Evolutionary conservation across 148 eudicot species (phyloP).

Genomic region (Camellia japonica): DNA sequence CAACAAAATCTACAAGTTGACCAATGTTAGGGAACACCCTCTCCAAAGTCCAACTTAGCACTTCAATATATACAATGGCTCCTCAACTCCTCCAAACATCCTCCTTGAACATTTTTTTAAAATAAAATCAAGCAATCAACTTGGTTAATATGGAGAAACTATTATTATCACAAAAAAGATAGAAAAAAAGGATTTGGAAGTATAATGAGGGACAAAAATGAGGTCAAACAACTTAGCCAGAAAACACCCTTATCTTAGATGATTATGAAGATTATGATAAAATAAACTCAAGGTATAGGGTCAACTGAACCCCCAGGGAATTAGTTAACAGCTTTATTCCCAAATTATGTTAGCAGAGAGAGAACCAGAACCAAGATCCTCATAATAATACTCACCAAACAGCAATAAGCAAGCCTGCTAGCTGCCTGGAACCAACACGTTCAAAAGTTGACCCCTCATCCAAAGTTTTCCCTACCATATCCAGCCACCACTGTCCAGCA

Average conservation of each 20-base stretch:
- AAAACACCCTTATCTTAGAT: not conserved
- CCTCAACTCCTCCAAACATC: conserved; percentile 4
- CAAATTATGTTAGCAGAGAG: not conserved
- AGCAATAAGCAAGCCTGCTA: conserved; percentile 90
- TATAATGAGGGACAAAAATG: not conserved
- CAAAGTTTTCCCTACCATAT: conserved; percentile 73
- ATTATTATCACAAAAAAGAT: not conserved
- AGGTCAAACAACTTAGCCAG: not conserved
- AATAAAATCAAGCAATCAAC: not conserved
- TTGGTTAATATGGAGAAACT: not conserved
- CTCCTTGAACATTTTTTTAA: not conserved
- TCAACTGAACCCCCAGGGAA: not conserved
- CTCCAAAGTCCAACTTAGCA: conserved; percentile 2
- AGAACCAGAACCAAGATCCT: conserved; percentile 1
- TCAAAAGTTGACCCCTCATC: conserved; percentile 89
- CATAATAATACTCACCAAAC: conserved; percentile 68
- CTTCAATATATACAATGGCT: not conserved
- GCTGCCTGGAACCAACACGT: conserved; percentile 92
- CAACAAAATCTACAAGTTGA: not conserved
- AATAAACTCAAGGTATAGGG: not conserved
- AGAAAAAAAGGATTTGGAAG: not conserved
- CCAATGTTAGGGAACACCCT: not conserved
- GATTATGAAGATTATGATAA: not conserved
- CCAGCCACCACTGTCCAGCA: conserved; percentile 98
- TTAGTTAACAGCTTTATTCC: conserved; percentile 1